Base-by-base conservation (phyloP, 2,329 filamentous ascomycete species). In the Lecanicillium sp. region DNA sequence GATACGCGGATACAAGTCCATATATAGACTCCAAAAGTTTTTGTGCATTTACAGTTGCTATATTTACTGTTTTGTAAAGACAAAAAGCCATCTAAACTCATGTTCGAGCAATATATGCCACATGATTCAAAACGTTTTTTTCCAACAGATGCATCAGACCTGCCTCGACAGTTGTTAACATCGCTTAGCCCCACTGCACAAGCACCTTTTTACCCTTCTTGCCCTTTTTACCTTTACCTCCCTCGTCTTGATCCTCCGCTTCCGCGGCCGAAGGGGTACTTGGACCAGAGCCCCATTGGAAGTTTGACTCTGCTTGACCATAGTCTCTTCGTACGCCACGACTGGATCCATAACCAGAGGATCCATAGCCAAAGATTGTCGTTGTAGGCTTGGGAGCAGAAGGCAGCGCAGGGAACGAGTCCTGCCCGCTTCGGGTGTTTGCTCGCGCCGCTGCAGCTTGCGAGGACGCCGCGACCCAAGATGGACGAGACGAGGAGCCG, bases 351-450 rank as follows among this genome's bases (percentile, higher is more conserved):
- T 80, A 79, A 3, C 75, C 75, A 39, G 79, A 78, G 32, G 63
- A 58, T 2, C 76, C 76, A 48, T 80, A 79, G 3, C 75, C 75
- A 39, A 79, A 78, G 32, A 80, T 76, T 1, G 73, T 77, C 2
- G 73, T 78, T 30, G 67, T 65, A 3, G 75, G 73, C 51, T 80
- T 95, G 1, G 84, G 73, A 2, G 87, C 88, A 0, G 79, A 71
- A 0, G 89, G 89, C 1, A 95, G 70, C 2, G 87, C 81, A 0
- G 89, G 90, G 60, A 95, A 95, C 0, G 80, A 78, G 45, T 89
- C 82, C 32, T 63, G 62, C 33, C 57, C 60, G 20, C 52, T 53
- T 18, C 51, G 43, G 39, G 51, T 18, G 40, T 45, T 25, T 27
- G 42, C n/a, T 41, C 47, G 40, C 18, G 32, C 9, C 5, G 42